Evolutionary conservation across 129 eudicot genomes (phyloP), one percentile per base, ranked within the genome.

Genomic region (Flaveria trinervia): DNA sequence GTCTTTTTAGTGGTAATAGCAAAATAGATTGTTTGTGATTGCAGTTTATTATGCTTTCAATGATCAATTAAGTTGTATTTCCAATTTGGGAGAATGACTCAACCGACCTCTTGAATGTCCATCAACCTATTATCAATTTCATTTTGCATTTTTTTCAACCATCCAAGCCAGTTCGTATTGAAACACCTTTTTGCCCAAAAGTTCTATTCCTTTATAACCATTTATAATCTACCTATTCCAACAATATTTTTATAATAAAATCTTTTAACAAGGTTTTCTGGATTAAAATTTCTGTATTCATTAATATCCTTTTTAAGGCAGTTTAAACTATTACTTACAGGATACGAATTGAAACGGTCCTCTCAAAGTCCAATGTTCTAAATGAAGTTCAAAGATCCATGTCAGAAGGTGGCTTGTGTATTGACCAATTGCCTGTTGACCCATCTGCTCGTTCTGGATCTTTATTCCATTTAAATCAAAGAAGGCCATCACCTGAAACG

Each of bases 371-470:
- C 62, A 94, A 94, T 68, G 92, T 94, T 16, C 87, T 94, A 3
- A 81, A 62, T 56, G 99, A 91, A 84, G 92, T 92, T 73, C 94
- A 91, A 79, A 83, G 88, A 81, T 91, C 99, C 33, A 65, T 94
- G 77, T 51, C 89, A 44, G 90, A 88, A 52, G 99, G 97, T 79
- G 97, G 97, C 75, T 80, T 94, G 92, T 92, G 68, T 62, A 84
- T 94, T 62, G 93, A 91, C 72, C 85, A 89, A 81, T 79, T 94
- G 64, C 97, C 96, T 72, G 64, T 77, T 52, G 92, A 91, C 79
- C 82, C 92, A 13, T 85, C 87, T 74, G 66, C 93, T 78, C 90
- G 82, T 45, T 75, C 88, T 3, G 88, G 89, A 68, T 79, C 92
- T 60, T 68, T 85, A 54, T 83, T 84, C 73, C 87, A 87, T 83